phyloP scores from a whole-genome alignment of 1,139 yeast genomes.

The Taphrina pruni region DNA sequence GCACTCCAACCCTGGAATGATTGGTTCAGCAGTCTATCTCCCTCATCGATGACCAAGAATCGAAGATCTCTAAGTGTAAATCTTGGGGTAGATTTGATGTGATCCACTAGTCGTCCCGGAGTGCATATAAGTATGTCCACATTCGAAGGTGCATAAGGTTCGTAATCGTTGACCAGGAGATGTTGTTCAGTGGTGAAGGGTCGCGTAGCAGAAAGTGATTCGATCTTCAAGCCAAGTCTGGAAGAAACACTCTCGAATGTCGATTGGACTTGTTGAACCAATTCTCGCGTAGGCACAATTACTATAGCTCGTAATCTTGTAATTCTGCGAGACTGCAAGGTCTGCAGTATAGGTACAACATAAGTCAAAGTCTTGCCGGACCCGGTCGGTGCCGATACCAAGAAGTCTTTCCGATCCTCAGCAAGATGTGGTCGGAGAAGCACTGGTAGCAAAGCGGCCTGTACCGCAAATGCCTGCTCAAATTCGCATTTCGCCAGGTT shows the following conservation, averaged over 20 bases:
- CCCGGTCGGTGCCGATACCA: slow-evolving; percentile 95
- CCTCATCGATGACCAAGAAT: slow-evolving; percentile 88
- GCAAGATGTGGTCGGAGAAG: slow-evolving; percentile 60
- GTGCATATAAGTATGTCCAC: slow-evolving; percentile 77
- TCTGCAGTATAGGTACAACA: slow-evolving; percentile 74
- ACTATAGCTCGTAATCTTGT: slow-evolving; percentile 78
- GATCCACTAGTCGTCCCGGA: slow-evolving; percentile 95
- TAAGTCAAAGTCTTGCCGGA: slow-evolving; percentile 96
- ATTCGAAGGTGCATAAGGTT: slow-evolving; percentile 56
- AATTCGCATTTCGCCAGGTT: slow-evolving; percentile 60
- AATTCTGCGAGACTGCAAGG: slow-evolving; percentile 66
- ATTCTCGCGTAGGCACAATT: slow-evolving; percentile 87
- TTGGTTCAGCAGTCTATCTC: slow-evolving; percentile 88
- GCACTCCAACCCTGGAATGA: slow-evolving; percentile 89
- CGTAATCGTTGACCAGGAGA: slow-evolving; percentile 52
- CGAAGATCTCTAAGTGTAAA: slow-evolving; percentile 57
- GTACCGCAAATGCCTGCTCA: slow-evolving; percentile 75
- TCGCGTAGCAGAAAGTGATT: slow-evolving; percentile 65
- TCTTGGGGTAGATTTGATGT: slow-evolving; percentile 57
- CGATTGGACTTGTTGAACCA: slow-evolving; percentile 77
- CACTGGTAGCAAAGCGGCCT: slow-evolving; percentile 66
- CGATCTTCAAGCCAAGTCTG: slow-evolving; percentile 69
- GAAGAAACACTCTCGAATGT: slow-evolving; percentile 66
- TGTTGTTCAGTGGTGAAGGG: slow-evolving; percentile 71
- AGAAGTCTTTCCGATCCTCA: slow-evolving; percentile 62